phyloP scores from a whole-genome alignment of 257 asterid genomes.

The Cynanchum wilfordii region DNA sequence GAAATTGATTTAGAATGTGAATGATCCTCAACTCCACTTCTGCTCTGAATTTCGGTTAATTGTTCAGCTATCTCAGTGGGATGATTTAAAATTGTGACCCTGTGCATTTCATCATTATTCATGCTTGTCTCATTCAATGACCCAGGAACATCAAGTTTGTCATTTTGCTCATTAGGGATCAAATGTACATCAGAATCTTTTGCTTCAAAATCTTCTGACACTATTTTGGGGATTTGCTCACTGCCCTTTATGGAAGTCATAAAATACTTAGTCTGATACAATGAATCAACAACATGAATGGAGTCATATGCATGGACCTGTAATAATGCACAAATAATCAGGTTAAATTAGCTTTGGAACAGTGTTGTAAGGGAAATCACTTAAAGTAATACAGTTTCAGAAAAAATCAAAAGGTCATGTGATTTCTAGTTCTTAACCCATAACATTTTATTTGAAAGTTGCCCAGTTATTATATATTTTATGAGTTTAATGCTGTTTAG shows the following conservation, averaged over 20 bases:
- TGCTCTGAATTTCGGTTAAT: slow-evolving; percentile 27
- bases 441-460: background rate
- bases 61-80: slow-evolving; percentile 43
- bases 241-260: slow-evolving; percentile 41
- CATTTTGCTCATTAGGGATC: slow-evolving; percentile 22
- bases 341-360: background rate
- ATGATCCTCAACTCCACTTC: slow-evolving; percentile 23
- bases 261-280: slow-evolving; percentile 80
- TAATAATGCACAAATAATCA: slow-evolving; percentile 14
- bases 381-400: background rate
- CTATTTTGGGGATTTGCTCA: slow-evolving; percentile 25
- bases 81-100: slow-evolving; percentile 72
- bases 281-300: slow-evolving; percentile 62
- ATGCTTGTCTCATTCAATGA: slow-evolving; percentile 29
- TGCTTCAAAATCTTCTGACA: slow-evolving; percentile 24
- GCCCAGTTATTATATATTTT: background rate
- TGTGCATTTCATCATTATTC: slow-evolving; percentile 46
- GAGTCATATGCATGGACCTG: slow-evolving; percentile 83
- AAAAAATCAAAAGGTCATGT: background rate
- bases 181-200: slow-evolving; percentile 25
- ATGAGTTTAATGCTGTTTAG: background rate
- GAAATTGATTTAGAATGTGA: slow-evolving; percentile 33
- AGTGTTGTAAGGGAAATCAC: background rate
- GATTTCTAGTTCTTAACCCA: background rate
- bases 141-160: slow-evolving; percentile 15